Base-by-base conservation (phyloP, 495 filamentous ascomycete species). In the Penicillium coprophilum region DNA sequence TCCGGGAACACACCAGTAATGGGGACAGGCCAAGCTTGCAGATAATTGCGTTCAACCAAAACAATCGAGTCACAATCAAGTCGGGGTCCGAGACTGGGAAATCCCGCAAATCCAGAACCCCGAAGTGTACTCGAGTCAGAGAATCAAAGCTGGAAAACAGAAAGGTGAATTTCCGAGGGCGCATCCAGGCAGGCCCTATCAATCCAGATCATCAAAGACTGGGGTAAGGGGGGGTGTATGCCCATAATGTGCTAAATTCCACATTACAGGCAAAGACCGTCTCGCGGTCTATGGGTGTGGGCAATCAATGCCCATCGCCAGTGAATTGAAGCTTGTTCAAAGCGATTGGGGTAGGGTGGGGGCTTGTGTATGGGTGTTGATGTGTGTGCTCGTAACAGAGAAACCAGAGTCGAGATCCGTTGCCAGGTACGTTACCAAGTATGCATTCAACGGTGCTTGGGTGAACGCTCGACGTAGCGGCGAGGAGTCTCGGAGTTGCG, bases 401-500 rank as follows among this genome's bases (percentile, higher is more conserved):
- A 39, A 30, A 50, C 43, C 36, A 50, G 23, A 30, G 21, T n/a
- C 23, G 32, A 24, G 34, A 28, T n/a, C 11, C 15, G 2, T 36
- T 36, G 34, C 34, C 34, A 36, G 34, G 5, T 36, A 36, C 34
- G 6, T 34, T 15, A 13, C 12, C 12, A 11, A 3, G 24, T 30
- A 21, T 23, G 1, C 53, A 9, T 58, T 74, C 67, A 74, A 58
- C 64, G 66, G 63, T 70, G 56, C 30, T 69, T 66, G 46, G 62
- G 43, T 24, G 58, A 63, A 12, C 68, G 63, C 30, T 66, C 63
- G 50, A 72, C 62, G 19, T 53, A 53, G 0, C 41, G 31, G 27
- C 71, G 63, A 7, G 67, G 64, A 0, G 70, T 61, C 46, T 70
- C 65, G 32, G 65, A 68, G 2, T 56, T 61, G 8, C 74, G 74